phyloP scores from a whole-genome alignment of 106 monocot species.

The Phalaenopsis aphrodite region DNA sequence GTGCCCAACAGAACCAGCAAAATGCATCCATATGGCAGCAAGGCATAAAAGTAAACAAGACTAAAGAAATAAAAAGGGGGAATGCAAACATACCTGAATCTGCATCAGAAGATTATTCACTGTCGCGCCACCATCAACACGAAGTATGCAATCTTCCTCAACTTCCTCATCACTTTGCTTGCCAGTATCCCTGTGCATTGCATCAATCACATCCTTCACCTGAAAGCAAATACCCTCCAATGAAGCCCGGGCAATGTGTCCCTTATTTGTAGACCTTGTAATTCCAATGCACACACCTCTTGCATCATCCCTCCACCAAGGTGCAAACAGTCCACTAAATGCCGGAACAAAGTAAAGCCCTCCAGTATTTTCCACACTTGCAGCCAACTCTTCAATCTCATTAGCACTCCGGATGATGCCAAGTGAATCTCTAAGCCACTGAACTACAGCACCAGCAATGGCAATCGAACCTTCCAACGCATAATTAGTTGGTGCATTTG shows the following conservation, averaged over 20 bases:
- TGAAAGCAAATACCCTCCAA: conserved; percentile 95
- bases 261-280: conserved; percentile 74
- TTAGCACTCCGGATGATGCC: conserved; percentile 52
- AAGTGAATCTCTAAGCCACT: conserved; percentile 90
- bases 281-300: conserved; percentile 72
- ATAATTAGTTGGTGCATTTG: conserved; percentile 46
- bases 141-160: conserved; percentile 53
- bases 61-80: too few species aligned
- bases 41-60: neutral
- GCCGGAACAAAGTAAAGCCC: conserved; percentile 92
- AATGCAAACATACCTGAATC: conserved; percentile 55
- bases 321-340: conserved; percentile 91
- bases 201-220: conserved; percentile 86
- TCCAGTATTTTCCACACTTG: conserved; percentile 58
- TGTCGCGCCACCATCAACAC: conserved; percentile 90
- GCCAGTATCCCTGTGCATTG: conserved; percentile 79
- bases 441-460: conserved; percentile 93
- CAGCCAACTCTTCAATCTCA: conserved; percentile 64
- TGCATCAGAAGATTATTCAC: conserved; percentile 94
- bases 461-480: conserved; percentile 93
- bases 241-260: conserved; percentile 76
- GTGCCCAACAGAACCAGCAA: neutral
- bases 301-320: conserved; percentile 97
- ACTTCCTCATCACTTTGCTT: conserved; percentile 24
- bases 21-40: neutral